Evolutionary conservation across 768 basidiomycete genomes (phyloP), one percentile per base, ranked within the genome.

Genomic region (Hypholoma sublateritium): DNA sequence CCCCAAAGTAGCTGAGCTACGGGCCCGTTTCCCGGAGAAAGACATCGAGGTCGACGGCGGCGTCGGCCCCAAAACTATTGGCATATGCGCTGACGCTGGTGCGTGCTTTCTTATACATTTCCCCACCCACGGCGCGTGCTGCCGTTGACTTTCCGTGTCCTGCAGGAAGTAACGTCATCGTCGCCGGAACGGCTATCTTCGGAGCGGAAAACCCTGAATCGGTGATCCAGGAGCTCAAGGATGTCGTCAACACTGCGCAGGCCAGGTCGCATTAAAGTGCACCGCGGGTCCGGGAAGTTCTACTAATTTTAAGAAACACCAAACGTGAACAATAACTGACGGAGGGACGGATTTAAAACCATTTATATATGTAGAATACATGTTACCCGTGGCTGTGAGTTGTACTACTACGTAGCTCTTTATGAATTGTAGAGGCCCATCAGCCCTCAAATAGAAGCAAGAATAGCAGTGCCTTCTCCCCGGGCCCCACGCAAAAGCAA

Each of bases 41-140:
- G 93, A 98, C 68, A 98, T 99, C 58, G 93, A 99, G 72, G 97
- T 99, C 50, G 97, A 99, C 69, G 97, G 97, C 32, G 97, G 97
- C 37, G 90, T 99, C n/a, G 90, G 94, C 5, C 90, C 91, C 4
- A 89, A 88, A 62, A 98, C 94, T 2, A 82, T 97, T 56, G 89
- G 81, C 65, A 79, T 79, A 52, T 98, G 97, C 65, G 95, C 97
- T 2, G 75, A 91, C 55, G 97, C 96, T 37, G 95, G 95, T 89
- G 64, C 49, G 72, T 62, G 42, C 50, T 49, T 50, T 5, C 37
- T 41, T 36, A 16, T 14, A 3, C 21, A 36, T 48, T 25, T 24
- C 12, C n/a, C 39, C 7, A 35, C 36, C 47, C 22, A 39, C 19
- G 32, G 59, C 3, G 16, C 34, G 17, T 16, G 39, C n/a, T 55